Base-by-base conservation (phyloP, 768 basidiomycete species). In the Calocera viscosa region DNA sequence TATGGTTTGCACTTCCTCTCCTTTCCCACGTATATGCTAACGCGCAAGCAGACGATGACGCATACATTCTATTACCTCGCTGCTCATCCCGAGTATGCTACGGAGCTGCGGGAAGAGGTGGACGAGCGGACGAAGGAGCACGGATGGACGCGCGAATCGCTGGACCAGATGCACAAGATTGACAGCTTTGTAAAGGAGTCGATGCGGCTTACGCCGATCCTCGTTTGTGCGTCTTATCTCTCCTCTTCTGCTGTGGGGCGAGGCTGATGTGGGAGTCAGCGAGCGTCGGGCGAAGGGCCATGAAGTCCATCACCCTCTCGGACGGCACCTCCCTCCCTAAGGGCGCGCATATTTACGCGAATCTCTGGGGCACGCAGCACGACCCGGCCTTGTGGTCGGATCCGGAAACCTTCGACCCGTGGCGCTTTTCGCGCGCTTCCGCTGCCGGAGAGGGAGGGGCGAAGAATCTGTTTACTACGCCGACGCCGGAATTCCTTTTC, bases 11-110 rank as follows among this genome's bases (percentile, higher is more conserved):
- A 19, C 19, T 19, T 19, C 24, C 19, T 3, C 24, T 19, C 43
- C 19, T 19, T 17, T 3, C 19, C 43, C 19, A 19, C 43, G 35
- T 38, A 14, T 38, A 38, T 38, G 35, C 35, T 38, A 14, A 38
- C 14, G 35, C 35, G 35, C 5, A 38, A 38, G 24, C 43, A 47
- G 43, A 47, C 24, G 41, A 73, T 79, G 30, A 74, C 74, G 0
- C 75, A 77, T 28, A 76, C 75, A 0, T 68, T 82, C 0, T 76
- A 74, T 40, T 66, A 74, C 60, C 74, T 82, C 3, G 79, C 77
- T 2, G 73, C 76, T 0, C 66, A 76, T 28, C 77, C 79, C 2
- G 32, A 63, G 26, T 67, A 64, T 34, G 32, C 30, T 19, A 22
- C 19, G 24, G 53, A 35, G 16, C 38, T 67, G 43, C 53, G 53